These are phyloP conservation scores for Trichophyton rubrum DNA, from an alignment of 2,329 filamentous ascomycete genomes.

Conservation along the genomic window DNA sequence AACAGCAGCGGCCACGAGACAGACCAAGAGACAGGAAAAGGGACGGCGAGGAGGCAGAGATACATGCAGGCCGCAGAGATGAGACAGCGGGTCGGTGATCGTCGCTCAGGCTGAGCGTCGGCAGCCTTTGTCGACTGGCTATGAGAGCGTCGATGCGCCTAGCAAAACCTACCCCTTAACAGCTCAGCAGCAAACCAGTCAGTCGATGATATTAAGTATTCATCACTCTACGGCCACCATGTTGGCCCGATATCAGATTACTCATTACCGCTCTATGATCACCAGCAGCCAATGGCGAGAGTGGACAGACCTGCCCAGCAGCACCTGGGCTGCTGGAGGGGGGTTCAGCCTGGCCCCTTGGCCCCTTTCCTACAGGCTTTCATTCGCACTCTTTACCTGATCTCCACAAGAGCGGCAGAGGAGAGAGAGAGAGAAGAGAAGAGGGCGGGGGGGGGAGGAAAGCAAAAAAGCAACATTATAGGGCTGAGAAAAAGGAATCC, in stretches of 20 bases:
- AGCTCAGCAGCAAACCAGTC: too few species aligned
- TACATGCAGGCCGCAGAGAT: not conserved
- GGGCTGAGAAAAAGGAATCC: conserved; percentile 2
- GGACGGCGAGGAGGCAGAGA: not conserved
- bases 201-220: too few species aligned
- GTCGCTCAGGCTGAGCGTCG: not conserved
- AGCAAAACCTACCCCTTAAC: not conserved
- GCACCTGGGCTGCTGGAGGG: not conserved
- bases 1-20: not conserved
- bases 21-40: not conserved
- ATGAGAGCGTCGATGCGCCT: not conserved
- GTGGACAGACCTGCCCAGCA: not conserved
- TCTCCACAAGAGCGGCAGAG: not conserved
- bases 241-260: not conserved
- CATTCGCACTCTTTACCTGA: not conserved
- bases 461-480: not conserved
- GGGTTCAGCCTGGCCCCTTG: not conserved
- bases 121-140: not conserved
- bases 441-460: not conserved
- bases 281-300: not conserved
- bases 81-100: not conserved
- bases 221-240: not conserved
- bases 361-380: not conserved
- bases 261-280: not conserved
- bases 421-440: not conserved